Conservation (phyloP, 2,329 filamentous ascomycete species). For the Fusarium fujikuroi region DNA sequence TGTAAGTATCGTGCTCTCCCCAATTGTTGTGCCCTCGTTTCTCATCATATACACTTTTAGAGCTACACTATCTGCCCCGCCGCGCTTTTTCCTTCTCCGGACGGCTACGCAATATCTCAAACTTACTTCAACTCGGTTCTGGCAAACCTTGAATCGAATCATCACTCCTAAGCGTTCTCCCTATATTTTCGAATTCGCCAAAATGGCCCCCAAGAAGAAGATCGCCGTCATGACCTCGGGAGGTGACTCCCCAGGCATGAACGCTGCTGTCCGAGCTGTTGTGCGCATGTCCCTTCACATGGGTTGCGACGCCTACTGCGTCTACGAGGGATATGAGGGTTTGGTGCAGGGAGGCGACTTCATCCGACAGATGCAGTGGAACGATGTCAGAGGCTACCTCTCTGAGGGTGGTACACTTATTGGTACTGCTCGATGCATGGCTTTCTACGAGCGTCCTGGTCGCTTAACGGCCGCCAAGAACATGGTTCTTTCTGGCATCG, state of each 20-base stretch:
- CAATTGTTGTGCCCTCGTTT: constrained; percentile 16
- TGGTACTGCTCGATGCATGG: constrained; percentile 91
- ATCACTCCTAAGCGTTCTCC: constrained; percentile 10
- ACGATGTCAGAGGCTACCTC: constrained; percentile 93
- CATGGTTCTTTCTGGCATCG: constrained; percentile 91
- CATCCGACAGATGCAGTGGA: constrained; percentile 89
- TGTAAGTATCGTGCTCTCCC: constrained; percentile 22
- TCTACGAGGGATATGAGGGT: constrained; percentile 97
- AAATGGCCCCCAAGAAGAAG: constrained; percentile 68
- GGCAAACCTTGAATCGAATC: constrained; percentile 39
- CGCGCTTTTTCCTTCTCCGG: constrained; percentile 41
- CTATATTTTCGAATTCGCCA: constrained; percentile 27
- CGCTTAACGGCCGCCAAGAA: constrained; percentile 91
- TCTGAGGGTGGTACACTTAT: constrained; percentile 96
- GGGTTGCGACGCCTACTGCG: constrained; percentile 80
- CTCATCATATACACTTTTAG: constrained; percentile 44
- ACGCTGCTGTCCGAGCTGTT: constrained; percentile 87
- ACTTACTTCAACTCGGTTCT: constrained; percentile 31
- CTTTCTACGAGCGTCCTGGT: constrained; percentile 88
- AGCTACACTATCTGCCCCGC: constrained; percentile 48
- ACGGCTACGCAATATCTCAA: constrained; percentile 40
- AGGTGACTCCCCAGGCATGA: constrained; percentile 96
- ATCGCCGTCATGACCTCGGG: constrained; percentile 96
- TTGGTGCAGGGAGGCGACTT: constrained; percentile 88
- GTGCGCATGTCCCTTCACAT: constrained; percentile 91